Evolutionary conservation across 2,329 filamentous ascomycete genomes (phyloP), one percentile per base, ranked within the genome.

Genomic region (Cercospora zeina): DNA sequence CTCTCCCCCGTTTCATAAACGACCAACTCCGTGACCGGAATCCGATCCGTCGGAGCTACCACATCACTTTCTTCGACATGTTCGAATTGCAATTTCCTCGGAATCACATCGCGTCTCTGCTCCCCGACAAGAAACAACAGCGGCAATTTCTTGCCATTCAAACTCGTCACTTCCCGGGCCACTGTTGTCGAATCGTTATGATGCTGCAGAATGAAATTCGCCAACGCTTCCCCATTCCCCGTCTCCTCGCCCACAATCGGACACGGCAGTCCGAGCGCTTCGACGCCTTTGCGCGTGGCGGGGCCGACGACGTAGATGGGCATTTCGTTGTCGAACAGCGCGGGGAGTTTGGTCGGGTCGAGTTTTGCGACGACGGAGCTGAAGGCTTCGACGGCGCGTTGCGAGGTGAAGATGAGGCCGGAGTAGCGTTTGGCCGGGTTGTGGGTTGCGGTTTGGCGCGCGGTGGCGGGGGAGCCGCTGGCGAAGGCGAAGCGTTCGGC

Each of bases 81-180:
- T 27, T 6, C 72, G 39, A 84, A 82, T 80, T 87, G 89, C 37
- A 97, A 79, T 1, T 85, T 91, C 69, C 85, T 90, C 1, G 95
- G 93, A 66, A 99, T 96, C 67, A 96, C 86, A 74, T 97, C 95
- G 49, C 95, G 81, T 59, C 92, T 85, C 73, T 93, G 90, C 73
- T 97, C 93, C 19, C 95, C 95, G 0, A 96, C 92, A 13, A 96
- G 83, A 74, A 97, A 99, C 0, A 97, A 78, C 4, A 97, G 75
- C 0, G 89, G 83, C 0, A 83, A 86, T 69, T 86, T 85, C 13
- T 59, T 53, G 7, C 70, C 71, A n/a, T 73, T 66, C 4, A 73
- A 58, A 62, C 68, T 68, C 31, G 70, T 71, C 16, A 68, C 68
- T 39, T 68, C 69, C 30, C 27, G 61, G 31, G 71, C 70, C 10